Percentiles rank a stretch among this genome's conserved stretches.
phyloP scores from a whole-genome alignment of 106 monocot species.

The Amphibolis antarctica region DNA sequence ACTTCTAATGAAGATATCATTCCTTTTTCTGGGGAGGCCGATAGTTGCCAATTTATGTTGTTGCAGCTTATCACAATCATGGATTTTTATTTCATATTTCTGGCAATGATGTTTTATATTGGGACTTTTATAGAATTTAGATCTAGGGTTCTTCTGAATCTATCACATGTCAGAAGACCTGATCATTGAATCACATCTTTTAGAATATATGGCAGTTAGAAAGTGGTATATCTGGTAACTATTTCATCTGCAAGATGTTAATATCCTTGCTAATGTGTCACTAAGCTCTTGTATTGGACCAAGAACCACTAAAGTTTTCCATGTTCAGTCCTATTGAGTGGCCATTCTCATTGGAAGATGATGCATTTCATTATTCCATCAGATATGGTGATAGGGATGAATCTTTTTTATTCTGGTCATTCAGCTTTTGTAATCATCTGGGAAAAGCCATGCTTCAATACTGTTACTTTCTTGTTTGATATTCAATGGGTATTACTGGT shows the following conservation, averaged over 20 bases:
- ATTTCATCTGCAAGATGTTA: constrained; percentile 5
- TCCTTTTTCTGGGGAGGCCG: background rate
- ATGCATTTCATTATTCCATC: constrained; percentile 1
- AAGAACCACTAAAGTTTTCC: background rate
- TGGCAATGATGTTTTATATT: constrained; percentile 9
- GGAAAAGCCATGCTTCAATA: background rate
- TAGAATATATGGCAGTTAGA: background rate
- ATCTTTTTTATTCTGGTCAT: constrained; percentile 8
- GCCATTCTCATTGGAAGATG: background rate
- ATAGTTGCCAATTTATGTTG: background rate
- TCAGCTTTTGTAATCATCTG: constrained; percentile 4
- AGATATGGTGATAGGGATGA: background rate
- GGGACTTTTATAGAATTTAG: constrained; percentile 17
- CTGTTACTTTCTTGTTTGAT: constrained; percentile 11
- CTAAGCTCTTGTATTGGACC: constrained; percentile 3
- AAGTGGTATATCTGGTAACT: background rate
- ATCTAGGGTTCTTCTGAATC: constrained; percentile 25
- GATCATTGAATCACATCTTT: background rate
- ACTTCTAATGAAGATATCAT: background rate
- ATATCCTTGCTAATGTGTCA: background rate
- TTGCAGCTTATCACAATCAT: constrained; percentile 1
- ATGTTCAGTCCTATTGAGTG: constrained; percentile 1
- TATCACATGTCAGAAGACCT: constrained; percentile 2
- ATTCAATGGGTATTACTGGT: constrained; percentile 23
- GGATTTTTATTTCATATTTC: background rate